A percentile compares a stretch with the other conserved stretches of the same genome.
Evolutionary conservation across 2,329 filamentous ascomycete species (phyloP).

Genomic region (Corynespora cassiicola): DNA sequence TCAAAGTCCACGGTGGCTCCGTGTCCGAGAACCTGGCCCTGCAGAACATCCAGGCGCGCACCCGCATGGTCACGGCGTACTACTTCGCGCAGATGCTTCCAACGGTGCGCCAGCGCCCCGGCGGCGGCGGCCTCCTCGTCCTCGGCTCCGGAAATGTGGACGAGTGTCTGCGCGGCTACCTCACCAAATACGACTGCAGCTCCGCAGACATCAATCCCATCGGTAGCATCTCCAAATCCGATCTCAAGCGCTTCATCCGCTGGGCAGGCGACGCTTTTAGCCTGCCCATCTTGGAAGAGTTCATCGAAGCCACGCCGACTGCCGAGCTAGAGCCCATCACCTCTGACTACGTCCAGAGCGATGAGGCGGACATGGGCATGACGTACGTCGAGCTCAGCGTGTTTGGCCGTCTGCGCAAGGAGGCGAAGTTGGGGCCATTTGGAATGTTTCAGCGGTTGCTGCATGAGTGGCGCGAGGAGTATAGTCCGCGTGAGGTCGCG

Average conservation of each 20-base stretch:
- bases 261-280: conserved; percentile 62
- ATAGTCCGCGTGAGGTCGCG: conserved; percentile 52
- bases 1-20: conserved; percentile 69
- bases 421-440: conserved; percentile 60
- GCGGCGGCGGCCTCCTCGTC: conserved; percentile 67
- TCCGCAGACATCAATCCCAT: conserved; percentile 65
- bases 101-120: conserved; percentile 62
- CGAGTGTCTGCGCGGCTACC: conserved; percentile 61
- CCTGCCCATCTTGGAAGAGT: conserved; percentile 70
- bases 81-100: conserved; percentile 69
- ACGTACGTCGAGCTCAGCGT: conserved; percentile 59
- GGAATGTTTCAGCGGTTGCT: conserved; percentile 61
- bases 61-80: conserved; percentile 71
- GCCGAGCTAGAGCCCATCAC: conserved; percentile 69
- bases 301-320: conserved; percentile 60
- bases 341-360: conserved; percentile 63
- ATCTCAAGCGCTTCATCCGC: conserved; percentile 74
- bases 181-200: conserved; percentile 74
- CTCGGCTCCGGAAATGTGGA: conserved; percentile 71
- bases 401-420: conserved; percentile 62
- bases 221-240: conserved; percentile 67
- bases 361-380: conserved; percentile 61
- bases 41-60: conserved; percentile 72
- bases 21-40: conserved; percentile 67
- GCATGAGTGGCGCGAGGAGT: conserved; percentile 55